Evolutionary conservation across 108 stramenopile species (phyloP).

Genomic region (Aurantiochytrium sp.): DNA sequence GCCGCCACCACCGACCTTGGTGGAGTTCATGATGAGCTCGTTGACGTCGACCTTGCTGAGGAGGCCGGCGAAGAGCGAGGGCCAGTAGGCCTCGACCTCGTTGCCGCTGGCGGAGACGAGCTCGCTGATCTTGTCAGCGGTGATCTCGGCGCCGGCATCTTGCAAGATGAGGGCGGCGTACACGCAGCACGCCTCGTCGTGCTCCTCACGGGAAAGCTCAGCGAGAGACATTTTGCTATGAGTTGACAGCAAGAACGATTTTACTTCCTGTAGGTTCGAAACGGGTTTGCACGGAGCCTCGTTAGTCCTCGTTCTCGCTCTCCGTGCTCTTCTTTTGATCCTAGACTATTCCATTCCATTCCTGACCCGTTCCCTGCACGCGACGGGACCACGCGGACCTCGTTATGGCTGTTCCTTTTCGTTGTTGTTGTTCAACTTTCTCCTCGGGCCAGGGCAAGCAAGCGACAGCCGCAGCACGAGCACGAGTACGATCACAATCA

Average conservation of each 20-base stretch:
- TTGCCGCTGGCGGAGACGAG: slow-evolving; percentile 44
- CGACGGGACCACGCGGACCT: no score
- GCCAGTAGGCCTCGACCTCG: slow-evolving; percentile 51
- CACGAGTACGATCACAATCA: no score
- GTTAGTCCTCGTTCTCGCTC: no score
- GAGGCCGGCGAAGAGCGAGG: slow-evolving; percentile 38
- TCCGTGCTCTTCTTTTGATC: no score
- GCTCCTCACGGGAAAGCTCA: neutral
- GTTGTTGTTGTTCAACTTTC: no score
- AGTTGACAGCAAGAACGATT: neutral
- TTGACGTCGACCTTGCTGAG: slow-evolving; percentile 39
- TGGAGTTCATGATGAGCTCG: slow-evolving; percentile 33
- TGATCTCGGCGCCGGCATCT: slow-evolving; percentile 35
- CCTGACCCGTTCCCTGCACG: no score
- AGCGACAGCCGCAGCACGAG: no score
- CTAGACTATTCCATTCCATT: no score
- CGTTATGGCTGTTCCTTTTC: no score
- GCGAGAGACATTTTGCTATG: neutral
- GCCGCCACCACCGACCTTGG: slow-evolving; percentile 28
- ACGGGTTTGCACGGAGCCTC: no score
- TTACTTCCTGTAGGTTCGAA: no score
- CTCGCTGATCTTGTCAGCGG: slow-evolving; percentile 36
- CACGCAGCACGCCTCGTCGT: slow-evolving; percentile 18
- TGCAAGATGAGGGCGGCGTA: slow-evolving; percentile 18
- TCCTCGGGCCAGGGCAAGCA: no score